A percentile compares a stretch with the other conserved stretches of the same genome.
These are phyloP conservation scores for Corymbia maculata DNA, from an alignment of 345 rosid genomes.

Conservation along the genomic window DNA sequence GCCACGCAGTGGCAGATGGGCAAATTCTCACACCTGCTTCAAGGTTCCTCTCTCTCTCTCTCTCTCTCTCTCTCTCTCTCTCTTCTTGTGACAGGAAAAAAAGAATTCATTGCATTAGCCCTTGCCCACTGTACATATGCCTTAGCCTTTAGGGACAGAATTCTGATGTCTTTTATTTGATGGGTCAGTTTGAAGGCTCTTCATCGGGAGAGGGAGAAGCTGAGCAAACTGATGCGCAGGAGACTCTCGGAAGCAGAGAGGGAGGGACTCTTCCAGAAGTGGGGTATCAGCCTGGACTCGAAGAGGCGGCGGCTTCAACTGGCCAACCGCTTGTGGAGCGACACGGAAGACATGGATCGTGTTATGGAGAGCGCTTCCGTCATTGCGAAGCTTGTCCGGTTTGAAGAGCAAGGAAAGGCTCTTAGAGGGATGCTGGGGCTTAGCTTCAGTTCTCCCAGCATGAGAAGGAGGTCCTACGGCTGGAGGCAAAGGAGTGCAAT, in stretches of 20 bases:
- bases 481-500: slow-evolving; percentile 54
- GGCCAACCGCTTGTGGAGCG: slow-evolving; percentile 63
- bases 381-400: slow-evolving; percentile 70
- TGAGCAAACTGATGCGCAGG: slow-evolving; percentile 79
- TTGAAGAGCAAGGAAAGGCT: slow-evolving; percentile 71
- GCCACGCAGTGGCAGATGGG: slow-evolving; percentile 45
- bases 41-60: slow-evolving; percentile 37
- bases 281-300: slow-evolving; percentile 63
- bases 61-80: neutral
- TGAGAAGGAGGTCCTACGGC: slow-evolving; percentile 42
- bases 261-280: slow-evolving; percentile 55
- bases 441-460: slow-evolving; percentile 59
- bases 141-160: neutral
- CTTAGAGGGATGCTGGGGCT: slow-evolving; percentile 88
- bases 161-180: neutral
- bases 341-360: slow-evolving; percentile 45
- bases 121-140: neutral
- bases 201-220: slow-evolving; percentile 57
- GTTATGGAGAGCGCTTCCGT: slow-evolving; percentile 61
- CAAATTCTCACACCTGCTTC: slow-evolving; percentile 50
- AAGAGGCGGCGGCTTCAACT: slow-evolving; percentile 75
- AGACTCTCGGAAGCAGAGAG: slow-evolving; percentile 62
- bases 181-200: slow-evolving; percentile 58
- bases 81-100: neutral
- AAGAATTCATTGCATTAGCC: neutral